These are phyloP conservation scores for Mycocentrospora acerina DNA, from an alignment of 2,329 filamentous ascomycete species.

Conservation along the genomic window DNA sequence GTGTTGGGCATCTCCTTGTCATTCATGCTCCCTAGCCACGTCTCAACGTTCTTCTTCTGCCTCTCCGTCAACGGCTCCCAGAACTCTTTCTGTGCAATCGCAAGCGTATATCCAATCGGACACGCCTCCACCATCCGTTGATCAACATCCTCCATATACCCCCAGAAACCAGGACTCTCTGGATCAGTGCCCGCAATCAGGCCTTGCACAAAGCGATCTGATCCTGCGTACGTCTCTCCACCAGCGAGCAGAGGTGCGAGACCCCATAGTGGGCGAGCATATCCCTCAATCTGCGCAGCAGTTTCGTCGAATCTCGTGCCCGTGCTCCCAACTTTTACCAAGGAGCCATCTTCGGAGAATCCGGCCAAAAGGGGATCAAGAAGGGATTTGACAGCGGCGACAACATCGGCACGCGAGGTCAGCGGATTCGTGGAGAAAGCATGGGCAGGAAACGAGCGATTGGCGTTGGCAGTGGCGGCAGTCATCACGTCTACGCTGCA, in stretches of 20 bases:
- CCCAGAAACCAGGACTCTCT: conserved; percentile 72
- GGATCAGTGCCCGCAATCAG: conserved; percentile 72
- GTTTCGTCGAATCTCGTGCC: conserved; percentile 77
- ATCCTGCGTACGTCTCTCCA: conserved; percentile 63
- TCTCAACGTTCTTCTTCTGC: conserved; percentile 66
- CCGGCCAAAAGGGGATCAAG: conserved; percentile 71
- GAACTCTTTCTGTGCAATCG: conserved; percentile 63
- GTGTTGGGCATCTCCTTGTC: conserved; percentile 70
- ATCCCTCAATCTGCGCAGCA: conserved; percentile 75
- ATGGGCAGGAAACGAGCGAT: conserved; percentile 46
- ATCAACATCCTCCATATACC: conserved; percentile 72
- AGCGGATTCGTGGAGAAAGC: conserved; percentile 48
- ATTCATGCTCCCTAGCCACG: conserved; percentile 76
- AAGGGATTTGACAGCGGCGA: conserved; percentile 51
- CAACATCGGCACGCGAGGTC: conserved; percentile 44
- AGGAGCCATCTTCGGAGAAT: conserved; percentile 66
- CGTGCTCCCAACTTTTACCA: conserved; percentile 69
- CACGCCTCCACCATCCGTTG: conserved; percentile 87
- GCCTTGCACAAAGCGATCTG: conserved; percentile 68
- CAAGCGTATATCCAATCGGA: conserved; percentile 72
- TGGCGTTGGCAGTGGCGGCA: conserved; percentile 40
- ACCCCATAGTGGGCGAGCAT: conserved; percentile 74
- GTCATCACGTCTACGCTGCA: conserved; percentile 17
- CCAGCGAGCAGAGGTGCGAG: conserved; percentile 70
- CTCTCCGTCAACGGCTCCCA: conserved; percentile 66